These are phyloP conservation scores for Lentithecium fluviatile DNA, from an alignment of 495 filamentous ascomycete species.

Conservation along the genomic window DNA sequence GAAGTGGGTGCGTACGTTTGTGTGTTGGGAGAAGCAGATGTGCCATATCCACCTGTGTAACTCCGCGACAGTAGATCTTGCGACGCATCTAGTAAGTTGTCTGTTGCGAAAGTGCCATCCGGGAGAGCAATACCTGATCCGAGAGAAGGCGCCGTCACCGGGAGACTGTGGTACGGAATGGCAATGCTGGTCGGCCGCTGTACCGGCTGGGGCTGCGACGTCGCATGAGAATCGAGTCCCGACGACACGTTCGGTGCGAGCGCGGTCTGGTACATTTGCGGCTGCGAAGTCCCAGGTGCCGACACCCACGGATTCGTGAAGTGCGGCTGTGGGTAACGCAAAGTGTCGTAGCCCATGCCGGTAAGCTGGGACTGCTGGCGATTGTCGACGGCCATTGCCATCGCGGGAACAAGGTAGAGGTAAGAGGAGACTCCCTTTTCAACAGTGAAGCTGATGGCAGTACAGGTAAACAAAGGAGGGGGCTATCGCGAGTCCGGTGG, in stretches of 20 bases:
- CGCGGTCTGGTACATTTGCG: conserved; percentile 56
- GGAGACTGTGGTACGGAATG: conserved; percentile 70
- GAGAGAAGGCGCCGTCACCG: conserved; percentile 68
- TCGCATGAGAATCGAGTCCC: conserved; percentile 37
- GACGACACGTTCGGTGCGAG: conserved; percentile 54
- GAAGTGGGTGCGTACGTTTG: conserved; percentile 69
- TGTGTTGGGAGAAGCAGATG: conserved; percentile 54
- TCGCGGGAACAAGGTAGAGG: conserved; percentile 49
- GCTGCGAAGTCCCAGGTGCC: conserved; percentile 56
- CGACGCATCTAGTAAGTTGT: conserved; percentile 70
- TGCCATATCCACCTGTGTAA: conserved; percentile 37
- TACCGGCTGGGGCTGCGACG: conserved; percentile 54
- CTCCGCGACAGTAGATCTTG: conserved; percentile 62
- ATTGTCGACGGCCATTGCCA: conserved; percentile 83
- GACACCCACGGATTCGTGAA: conserved; percentile 92
- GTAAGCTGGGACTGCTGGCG: conserved; percentile 78
- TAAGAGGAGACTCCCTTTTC: conserved; percentile 23
- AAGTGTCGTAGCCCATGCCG: conserved; percentile 72
- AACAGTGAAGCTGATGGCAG: conserved; percentile 13
- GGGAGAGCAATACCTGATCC: conserved; percentile 69
- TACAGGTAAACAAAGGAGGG: conserved; percentile 16
- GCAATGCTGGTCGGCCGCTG: conserved; percentile 63
- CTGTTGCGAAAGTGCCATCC: conserved; percentile 60
- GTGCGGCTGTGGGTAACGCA: conserved; percentile 72
- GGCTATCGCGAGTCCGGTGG: conserved; percentile 16